These are phyloP conservation scores for Geotrichum bryndzae DNA, from an alignment of 1,139 yeast genomes.

Conservation along the genomic window DNA sequence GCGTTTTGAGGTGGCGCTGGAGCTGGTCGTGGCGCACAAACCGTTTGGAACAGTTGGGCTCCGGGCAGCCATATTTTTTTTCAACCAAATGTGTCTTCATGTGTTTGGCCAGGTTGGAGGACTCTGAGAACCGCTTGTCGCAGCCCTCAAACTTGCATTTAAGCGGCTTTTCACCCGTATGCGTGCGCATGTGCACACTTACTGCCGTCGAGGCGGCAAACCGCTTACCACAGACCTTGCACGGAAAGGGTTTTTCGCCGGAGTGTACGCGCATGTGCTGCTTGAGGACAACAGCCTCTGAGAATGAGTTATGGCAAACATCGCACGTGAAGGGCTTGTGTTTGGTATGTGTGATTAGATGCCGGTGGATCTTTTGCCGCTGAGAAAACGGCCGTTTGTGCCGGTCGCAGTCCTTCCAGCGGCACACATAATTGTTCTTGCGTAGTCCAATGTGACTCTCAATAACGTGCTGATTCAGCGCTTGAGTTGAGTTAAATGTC, in stretches of 20 bases:
- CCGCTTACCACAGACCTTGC: conserved; percentile 66
- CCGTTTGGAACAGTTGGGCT: conserved; percentile 28
- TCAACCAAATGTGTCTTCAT: conserved; percentile 45
- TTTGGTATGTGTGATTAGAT: conserved; percentile 81
- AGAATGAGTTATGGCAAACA: conserved; percentile 62
- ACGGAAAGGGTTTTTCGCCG: conserved; percentile 76
- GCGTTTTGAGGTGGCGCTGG: conserved; percentile 44
- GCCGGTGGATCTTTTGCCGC: conserved; percentile 79
- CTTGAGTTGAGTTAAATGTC: conserved; percentile 48
- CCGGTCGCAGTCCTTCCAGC: conserved; percentile 76
- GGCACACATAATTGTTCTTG: conserved; percentile 59
- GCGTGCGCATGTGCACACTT: conserved; percentile 54
- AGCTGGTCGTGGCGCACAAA: conserved; percentile 35
- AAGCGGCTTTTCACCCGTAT: conserved; percentile 47
- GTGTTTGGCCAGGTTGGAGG: conserved; percentile 84
- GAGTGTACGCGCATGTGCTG: conserved; percentile 85
- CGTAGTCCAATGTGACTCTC: conserved; percentile 69
- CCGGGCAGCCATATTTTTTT: conserved; percentile 25
- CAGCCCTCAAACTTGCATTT: conserved; percentile 76
- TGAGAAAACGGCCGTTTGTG: conserved; percentile 55
- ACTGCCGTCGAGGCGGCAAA: conserved; percentile 56
- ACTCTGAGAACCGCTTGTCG: conserved; percentile 78
- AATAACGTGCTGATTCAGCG: conserved; percentile 66
- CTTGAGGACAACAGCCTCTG: conserved; percentile 56
- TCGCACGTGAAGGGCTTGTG: conserved; percentile 70